Base-by-base conservation (phyloP, 345 rosid species). In the Viola odorata region DNA sequence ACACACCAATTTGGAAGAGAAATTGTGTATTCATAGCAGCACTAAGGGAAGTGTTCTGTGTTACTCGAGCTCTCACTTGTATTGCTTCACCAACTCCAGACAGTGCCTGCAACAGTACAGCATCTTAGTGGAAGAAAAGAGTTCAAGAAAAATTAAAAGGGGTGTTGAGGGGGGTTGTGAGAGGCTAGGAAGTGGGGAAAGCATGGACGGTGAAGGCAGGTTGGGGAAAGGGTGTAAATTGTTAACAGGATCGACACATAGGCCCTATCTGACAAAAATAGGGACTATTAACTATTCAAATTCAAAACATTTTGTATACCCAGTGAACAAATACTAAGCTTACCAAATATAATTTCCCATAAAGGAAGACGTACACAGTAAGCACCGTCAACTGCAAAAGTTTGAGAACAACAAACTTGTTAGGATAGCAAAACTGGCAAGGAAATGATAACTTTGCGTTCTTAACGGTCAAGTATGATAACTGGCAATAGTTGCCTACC, bases 331-430 rank as follows among this genome's bases (percentile, higher is more conserved):
- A 42, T 56, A 49, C 8, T 16, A 45, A 37, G 63, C 90, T 80
- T 82, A 94, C 99, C 97, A 94, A 70, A 75, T 94, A 94, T 69
- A 81, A 62, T 77, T 83, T 94, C 73, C 99, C 99, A 55, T 94
- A 90, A 13, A 94, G 90, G 79, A 94, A 90, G 39, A 76, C 0
- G 66, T 90, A 94, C 51, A 94, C 84, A 7, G 99, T 94, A 73
- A 82, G 83, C 82, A 94, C 97, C 1, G 96, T 83, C 65, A 94
- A 73, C 99, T 94, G 91, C 91, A 82, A 70, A 56, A 47, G 0
- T 41, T 39, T 60, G 55, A 37, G 12, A 68, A 48, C 67, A 50
- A n/a, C 14, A 60, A 63, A 74, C 17, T 37, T 41, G 66, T 60
- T 77, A 50, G 55, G 56, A 15, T 11, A 17, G 39, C 16, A 5